Evolutionary conservation across 2,329 filamentous ascomycete species (phyloP), one percentile per base, ranked within the genome.

Genomic region (Leptographium galeiforme): DNA sequence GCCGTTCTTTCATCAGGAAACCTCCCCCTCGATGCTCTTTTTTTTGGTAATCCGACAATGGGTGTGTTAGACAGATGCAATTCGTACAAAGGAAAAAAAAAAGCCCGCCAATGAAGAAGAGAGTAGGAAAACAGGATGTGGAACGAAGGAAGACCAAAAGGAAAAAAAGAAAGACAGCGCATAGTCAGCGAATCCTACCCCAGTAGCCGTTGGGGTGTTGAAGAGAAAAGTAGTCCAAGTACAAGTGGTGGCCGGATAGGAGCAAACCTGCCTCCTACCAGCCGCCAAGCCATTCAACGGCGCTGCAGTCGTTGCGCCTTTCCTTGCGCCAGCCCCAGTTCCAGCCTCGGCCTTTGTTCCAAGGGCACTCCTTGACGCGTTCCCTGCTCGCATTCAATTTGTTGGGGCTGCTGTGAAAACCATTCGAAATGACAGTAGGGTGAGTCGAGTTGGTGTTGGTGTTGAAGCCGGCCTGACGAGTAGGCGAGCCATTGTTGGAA

Each of bases 211-310:
- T 25, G 14, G 8, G 49, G 30, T 30, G 48, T 55, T 41, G 51
- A 46, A 52, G 48, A 57, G 58, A 58, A 63, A 57, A 59, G 57
- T 64, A 63, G 69, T 71, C 65, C 68, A 78, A 78, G 77, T 72
- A 82, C 78, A 81, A 82, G 77, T 80, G 79, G 67, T 73, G 66
- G 67, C 63, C 55, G 58, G 60, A 53, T 55, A 68, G 61, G 67
- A 72, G 59, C 69, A 67, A 64, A 68, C 18, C 30, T 34, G 5
- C n/a, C 68, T 82, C 82, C 68, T 87, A 82, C 82, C 87, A 94
- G 72, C 87, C 88, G 75, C 89, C 89, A 82, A 95, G 88, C 84
- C 91, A 95, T 81, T 95, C 89, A 74, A 90, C 72, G 65, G 91
- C 86, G 65, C 83, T 84, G 67, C 87, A 78, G 71, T 85, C 84